Evolutionary conservation across 2,329 filamentous ascomycete genomes (phyloP), one percentile per base, ranked within the genome.

Genomic region (Paraphoma chrysanthemicola): DNA sequence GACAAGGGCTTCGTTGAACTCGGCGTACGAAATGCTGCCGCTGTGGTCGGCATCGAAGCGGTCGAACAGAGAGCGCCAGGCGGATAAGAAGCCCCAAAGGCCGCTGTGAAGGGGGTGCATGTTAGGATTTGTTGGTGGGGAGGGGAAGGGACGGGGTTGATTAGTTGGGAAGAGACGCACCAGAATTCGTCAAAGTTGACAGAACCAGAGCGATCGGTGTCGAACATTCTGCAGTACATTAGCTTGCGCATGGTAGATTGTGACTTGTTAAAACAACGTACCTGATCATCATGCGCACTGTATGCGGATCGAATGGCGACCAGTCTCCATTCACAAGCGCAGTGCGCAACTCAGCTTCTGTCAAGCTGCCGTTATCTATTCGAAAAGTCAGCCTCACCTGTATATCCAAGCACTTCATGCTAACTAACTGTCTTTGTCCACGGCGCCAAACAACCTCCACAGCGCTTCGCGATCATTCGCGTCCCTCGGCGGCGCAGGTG

Each of bases 131-230:
- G 57, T 62, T 48, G 10, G 41, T 8, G n/a, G 14, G 4, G 38
- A 16, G 11, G 33, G 33, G 6, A 46, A 5, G 23, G 23, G 23
- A 23, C 5, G 23, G 23, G 23, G 23, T 23, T 23, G 23, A 23
- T 23, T 23, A 23, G 23, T 23, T 23, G 23, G 11, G 8, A 12
- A 39, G 28, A 12, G 18, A 60, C 72, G 53, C 70, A 82, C 80
- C 93, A 96, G 78, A 99, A 99, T 78, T 98, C 95, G 63, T 95
- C 89, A 77, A 97, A 98, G 59, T 90, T 93, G 75, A 99, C 96
- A 12, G 90, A 91, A 49, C 93, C 93, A 60, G 86, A 90, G 67
- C 91, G 90, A 79, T 97, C 91, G 56, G 90, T 91, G 80, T 98
- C 94, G 79, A 99, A 99, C 95, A 99, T 98, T 73, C 93, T 53